Evolutionary conservation across 2,329 filamentous ascomycete genomes (phyloP).

Genomic region (Dactylellina parvicollis): DNA sequence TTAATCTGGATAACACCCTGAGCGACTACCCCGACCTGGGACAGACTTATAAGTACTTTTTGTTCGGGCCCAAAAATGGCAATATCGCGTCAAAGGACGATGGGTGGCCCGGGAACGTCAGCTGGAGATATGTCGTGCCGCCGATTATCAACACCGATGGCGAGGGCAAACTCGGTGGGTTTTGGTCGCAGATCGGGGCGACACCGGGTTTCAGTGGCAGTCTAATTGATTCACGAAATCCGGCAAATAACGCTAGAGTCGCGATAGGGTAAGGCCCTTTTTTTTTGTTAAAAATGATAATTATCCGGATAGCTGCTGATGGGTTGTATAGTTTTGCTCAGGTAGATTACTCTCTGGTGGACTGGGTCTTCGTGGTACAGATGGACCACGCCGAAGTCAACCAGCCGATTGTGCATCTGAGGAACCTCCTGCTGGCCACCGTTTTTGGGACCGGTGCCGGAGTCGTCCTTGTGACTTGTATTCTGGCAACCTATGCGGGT

Average conservation of each 20-base stretch:
- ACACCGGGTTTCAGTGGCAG: constrained; percentile 18
- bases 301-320: background rate
- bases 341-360: constrained; percentile 66
- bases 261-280: constrained; percentile 31
- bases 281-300: background rate
- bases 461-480: constrained; percentile 76
- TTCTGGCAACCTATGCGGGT: constrained; percentile 78
- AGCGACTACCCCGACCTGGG: constrained; percentile 35
- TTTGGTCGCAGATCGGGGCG: constrained; percentile 18
- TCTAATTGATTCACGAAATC: constrained; percentile 36
- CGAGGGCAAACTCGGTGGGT: constrained; percentile 39
- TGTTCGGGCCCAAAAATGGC: constrained; percentile 27
- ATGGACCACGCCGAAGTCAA: constrained; percentile 79
- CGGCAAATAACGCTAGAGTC: constrained; percentile 27
- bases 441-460: constrained; percentile 81
- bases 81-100: constrained; percentile 27
- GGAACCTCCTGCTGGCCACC: constrained; percentile 81
- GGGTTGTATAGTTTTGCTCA: constrained; percentile 4
- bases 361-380: constrained; percentile 90
- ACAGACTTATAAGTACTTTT: constrained; percentile 36
- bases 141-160: constrained; percentile 25
- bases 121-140: constrained; percentile 49
- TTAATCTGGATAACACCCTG: constrained; percentile 39
- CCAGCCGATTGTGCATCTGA: constrained; percentile 75
- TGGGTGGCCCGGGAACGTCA: constrained; percentile 49